phyloP scores from a whole-genome alignment of 352 stramenopile species.

The Globisporangium okanoganense region DNA sequence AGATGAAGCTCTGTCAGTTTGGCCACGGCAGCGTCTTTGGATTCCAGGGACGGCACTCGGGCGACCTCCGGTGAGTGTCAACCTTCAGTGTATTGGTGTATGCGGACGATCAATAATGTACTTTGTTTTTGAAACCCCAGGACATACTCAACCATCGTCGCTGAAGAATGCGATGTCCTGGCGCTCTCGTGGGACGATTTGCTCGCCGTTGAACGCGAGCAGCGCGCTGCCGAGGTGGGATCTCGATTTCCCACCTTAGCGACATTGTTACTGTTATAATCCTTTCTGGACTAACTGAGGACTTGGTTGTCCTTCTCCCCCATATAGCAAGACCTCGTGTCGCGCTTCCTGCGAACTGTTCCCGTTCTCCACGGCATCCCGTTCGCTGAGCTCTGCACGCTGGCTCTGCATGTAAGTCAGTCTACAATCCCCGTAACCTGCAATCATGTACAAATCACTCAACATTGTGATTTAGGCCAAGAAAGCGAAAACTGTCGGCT shows the following conservation, averaged over 20 bases:
- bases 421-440: no score
- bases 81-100: no score
- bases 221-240: conserved; percentile 27
- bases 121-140: conserved; percentile 11
- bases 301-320: background rate
- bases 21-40: conserved; percentile 1
- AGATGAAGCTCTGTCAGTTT: conserved; percentile 14
- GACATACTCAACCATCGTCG: conserved; percentile 20
- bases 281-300: background rate
- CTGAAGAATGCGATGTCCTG: conserved; percentile 21
- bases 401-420: conserved; percentile 25
- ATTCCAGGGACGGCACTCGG: conserved; percentile 7
- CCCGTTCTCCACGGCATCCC: conserved; percentile 34
- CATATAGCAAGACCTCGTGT: conserved; percentile 25
- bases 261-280: no score
- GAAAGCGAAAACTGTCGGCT: conserved; percentile 40
- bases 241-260: no score
- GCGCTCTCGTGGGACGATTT: conserved; percentile 33
- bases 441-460: no score
- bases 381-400: conserved; percentile 23
- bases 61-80: conserved; percentile 2
- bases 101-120: no score
- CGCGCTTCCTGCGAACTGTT: conserved; percentile 37
- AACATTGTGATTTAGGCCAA: conserved; percentile 19
- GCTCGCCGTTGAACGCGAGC: conserved; percentile 21